Evolutionary conservation across 805 yeast species (phyloP).

Genomic region (Teunomyces tritomae): DNA sequence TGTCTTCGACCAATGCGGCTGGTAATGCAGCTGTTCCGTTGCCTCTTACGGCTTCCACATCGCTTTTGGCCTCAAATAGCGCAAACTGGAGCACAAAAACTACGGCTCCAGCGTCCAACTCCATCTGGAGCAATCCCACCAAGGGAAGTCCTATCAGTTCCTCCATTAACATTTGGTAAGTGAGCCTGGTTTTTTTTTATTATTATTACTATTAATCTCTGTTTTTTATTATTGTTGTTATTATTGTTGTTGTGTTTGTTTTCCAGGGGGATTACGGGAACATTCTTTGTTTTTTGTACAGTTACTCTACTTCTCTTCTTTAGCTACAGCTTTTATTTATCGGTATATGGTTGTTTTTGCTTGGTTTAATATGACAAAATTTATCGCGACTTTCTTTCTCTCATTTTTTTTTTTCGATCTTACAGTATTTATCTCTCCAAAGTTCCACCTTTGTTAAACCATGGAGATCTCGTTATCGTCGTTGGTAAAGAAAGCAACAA

Average conservation of each 20-base stretch:
- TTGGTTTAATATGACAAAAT: no score
- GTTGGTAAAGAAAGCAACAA: constrained; percentile 20
- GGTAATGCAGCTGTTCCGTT: not conserved
- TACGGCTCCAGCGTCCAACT: constrained; percentile 6
- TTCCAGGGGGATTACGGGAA: not conserved
- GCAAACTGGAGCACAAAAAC: constrained; percentile 13
- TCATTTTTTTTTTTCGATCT: no score
- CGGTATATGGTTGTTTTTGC: no score
- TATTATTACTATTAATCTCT: constrained; percentile 2
- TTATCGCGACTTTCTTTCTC: no score
- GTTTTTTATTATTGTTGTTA: not conserved
- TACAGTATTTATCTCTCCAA: no score
- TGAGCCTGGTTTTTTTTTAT: not conserved
- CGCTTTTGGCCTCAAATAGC: not conserved
- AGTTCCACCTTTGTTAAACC: no score
- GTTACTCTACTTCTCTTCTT: not conserved
- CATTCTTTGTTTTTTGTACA: no score
- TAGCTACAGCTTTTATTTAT: no score
- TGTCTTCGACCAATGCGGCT: not conserved
- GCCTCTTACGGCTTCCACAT: not conserved
- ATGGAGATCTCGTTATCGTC: constrained; percentile 10
- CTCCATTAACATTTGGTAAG: not conserved
- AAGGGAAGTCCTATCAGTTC: constrained; percentile 8
- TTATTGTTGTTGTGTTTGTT: constrained; percentile 4
- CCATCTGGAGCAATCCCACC: constrained; percentile 25